Percentiles rank a stretch among this genome's conserved stretches.
These are phyloP conservation scores for Balakata baccata DNA, from an alignment of 345 rosid species.

Conservation along the genomic window DNA sequence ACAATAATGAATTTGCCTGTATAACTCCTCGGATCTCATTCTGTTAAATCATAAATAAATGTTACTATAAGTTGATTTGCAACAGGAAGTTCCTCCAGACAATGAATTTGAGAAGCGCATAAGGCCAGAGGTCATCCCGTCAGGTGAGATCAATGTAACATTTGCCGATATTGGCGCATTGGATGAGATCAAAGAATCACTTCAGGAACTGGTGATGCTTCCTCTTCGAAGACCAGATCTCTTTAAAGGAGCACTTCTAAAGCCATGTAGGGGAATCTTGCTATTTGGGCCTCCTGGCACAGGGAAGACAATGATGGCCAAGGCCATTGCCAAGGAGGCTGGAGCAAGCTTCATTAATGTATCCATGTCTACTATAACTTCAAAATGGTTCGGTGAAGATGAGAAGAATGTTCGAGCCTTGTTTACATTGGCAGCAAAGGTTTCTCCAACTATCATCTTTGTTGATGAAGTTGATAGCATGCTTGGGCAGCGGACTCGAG, in stretches of 20 bases:
- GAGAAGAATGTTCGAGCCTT: slow-evolving; percentile 94
- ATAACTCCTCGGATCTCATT: too few species aligned
- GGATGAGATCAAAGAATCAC: slow-evolving; percentile 82
- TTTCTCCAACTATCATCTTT: slow-evolving; percentile 85
- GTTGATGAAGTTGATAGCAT: slow-evolving; percentile 98
- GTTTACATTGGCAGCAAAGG: slow-evolving; percentile 85
- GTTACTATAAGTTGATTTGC: background rate
- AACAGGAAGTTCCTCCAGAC: slow-evolving; percentile 74
- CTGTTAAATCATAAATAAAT: background rate
- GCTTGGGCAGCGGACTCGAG: slow-evolving; percentile 90
- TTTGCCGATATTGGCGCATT: slow-evolving; percentile 86
- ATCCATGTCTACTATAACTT: slow-evolving; percentile 91
- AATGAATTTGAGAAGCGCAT: slow-evolving; percentile 96
- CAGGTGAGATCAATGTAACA: slow-evolving; percentile 69
- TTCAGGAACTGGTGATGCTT: slow-evolving; percentile 95
- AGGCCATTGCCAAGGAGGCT: slow-evolving; percentile 91
- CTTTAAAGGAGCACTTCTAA: slow-evolving; percentile 76
- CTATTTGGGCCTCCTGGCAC: slow-evolving; percentile 99
- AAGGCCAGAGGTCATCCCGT: slow-evolving; percentile 88
- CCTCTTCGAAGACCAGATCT: slow-evolving; percentile 92
- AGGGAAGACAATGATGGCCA: slow-evolving; percentile 96
- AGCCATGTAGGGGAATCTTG: slow-evolving; percentile 91
- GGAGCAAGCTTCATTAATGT: slow-evolving; percentile 96
- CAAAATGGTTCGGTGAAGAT: slow-evolving; percentile 99
- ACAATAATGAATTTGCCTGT: too few species aligned